Conservation (phyloP, 73 alveolate species). For the Paramecium pentaurelia region DNA sequence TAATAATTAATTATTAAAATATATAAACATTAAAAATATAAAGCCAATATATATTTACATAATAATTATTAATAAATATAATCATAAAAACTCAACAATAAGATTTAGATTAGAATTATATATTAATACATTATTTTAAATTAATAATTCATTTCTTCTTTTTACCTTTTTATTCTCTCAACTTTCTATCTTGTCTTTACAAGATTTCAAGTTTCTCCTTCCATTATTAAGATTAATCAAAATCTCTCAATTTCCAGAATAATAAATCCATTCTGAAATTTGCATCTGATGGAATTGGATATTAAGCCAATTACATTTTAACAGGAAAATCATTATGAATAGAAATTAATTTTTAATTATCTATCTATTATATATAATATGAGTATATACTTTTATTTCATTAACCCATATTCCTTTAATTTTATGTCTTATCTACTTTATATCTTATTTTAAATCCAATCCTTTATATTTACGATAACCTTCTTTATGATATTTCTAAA, state of each 20-base stretch:
- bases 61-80: too few relatives aligned
- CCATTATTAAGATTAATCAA: conserved; percentile 32
- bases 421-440: background rate
- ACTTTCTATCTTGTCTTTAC: conserved; percentile 37
- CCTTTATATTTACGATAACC: conserved; percentile 49
- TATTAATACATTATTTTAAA: background rate
- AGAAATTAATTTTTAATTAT: background rate
- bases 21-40: too few relatives aligned
- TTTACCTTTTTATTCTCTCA: conserved; percentile 13
- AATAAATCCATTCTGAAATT: conserved; percentile 51
- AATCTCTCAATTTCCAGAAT: conserved; percentile 9
- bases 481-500: background rate
- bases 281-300: conserved; percentile 64
- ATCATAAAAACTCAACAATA: too few relatives aligned
- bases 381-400: background rate
- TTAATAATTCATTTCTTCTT: background rate
- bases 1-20: too few relatives aligned
- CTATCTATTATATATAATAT: background rate
- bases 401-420: conserved; percentile 39
- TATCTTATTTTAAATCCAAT: conserved; percentile 25
- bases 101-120: too few relatives aligned
- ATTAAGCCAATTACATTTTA: conserved; percentile 25
- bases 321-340: conserved; percentile 39
- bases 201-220: conserved; percentile 28
- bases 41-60: too few relatives aligned